Base-by-base conservation (phyloP, 169 alveolate genomes). In the Amoebophrya sp. region DNA sequence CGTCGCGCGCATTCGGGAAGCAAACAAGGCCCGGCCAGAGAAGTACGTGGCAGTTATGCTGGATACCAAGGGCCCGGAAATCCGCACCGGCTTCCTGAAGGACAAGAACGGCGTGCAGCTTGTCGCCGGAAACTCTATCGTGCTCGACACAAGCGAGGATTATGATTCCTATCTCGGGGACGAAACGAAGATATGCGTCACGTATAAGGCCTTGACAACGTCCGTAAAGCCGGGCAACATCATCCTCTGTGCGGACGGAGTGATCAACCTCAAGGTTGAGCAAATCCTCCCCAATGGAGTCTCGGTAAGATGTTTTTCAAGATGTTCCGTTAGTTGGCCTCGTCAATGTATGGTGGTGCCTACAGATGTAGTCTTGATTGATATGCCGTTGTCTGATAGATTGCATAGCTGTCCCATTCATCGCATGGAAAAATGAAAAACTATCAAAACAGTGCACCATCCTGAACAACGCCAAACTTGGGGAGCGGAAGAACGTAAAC, bases 21-120 rank as follows among this genome's bases (percentile, higher is more conserved):
- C 99, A 0, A 93, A 96, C 91, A 97, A 96, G 93, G 95, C 95
- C 91, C 96, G 99, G 90, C 99, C 99, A 7, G 97, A 97, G 7
- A 95, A 96, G 90, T 93, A 96, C 32, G 94, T 97, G 25, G 99
- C 99, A 23, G 93, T 98, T 91, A 93, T 98, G 95, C 95, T 99
- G 77, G 99, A 99, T 94, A 99, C 99, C n/a, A 99, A 98, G 96
- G 99, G 99, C 0, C 99, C 99, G 0, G 99, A 99, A 94, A 97
- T 98, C 92, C 94, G 99, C 91, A 98, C 99, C 23, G 99, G 83
- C 35, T 66, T 66, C 83, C 83, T 66, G 83, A 66, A 66, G 83
- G 83, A 66, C 38, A 66, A 66, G 18, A 66, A n/a, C 83, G 83
- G 83, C 29, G 35, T 66, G 39, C 29, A 66, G 29, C 35, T 66